phyloP scores from a whole-genome alignment of 306 rosid genomes.

The Vachellia pachyceras region DNA sequence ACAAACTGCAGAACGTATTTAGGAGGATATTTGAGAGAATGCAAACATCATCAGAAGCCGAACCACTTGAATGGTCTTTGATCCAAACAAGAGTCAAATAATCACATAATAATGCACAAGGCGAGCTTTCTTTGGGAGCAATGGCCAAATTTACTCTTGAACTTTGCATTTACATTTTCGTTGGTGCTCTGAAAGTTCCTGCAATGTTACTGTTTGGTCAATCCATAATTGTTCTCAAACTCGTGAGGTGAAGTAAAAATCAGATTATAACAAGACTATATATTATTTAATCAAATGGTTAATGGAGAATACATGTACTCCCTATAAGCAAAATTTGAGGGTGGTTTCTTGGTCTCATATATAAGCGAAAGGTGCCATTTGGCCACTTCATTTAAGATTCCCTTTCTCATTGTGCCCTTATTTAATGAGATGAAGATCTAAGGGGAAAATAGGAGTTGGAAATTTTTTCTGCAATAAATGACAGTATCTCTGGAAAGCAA shows the following conservation, averaged over 20 bases:
- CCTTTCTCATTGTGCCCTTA: neutral
- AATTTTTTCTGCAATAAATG: neutral
- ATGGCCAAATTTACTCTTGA: constrained; percentile 49
- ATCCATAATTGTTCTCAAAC: neutral
- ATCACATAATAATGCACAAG: constrained; percentile 39
- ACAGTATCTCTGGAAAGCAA: neutral
- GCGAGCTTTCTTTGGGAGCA: neutral
- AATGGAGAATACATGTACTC: neutral
- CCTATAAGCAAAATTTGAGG: neutral
- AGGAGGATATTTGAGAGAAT: constrained; percentile 24
- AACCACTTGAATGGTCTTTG: constrained; percentile 33
- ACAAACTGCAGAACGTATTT: constrained; percentile 33
- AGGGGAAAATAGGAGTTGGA: constrained; percentile 3
- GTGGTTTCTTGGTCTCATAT: neutral
- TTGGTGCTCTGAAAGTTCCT: constrained; percentile 86
- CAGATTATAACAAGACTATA: neutral
- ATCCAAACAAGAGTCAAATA: constrained; percentile 44
- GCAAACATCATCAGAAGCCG: constrained; percentile 24
- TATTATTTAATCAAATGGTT: neutral
- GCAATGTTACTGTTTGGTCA: constrained; percentile 46
- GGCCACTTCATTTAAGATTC: neutral
- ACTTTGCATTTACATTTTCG: constrained; percentile 66
- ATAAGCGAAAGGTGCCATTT: constrained; percentile 1
- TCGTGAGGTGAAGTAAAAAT: neutral
- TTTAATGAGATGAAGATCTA: neutral